These are phyloP conservation scores for Helianthus tuberosus DNA, from an alignment of 129 eudicot species.

Conservation along the genomic window DNA sequence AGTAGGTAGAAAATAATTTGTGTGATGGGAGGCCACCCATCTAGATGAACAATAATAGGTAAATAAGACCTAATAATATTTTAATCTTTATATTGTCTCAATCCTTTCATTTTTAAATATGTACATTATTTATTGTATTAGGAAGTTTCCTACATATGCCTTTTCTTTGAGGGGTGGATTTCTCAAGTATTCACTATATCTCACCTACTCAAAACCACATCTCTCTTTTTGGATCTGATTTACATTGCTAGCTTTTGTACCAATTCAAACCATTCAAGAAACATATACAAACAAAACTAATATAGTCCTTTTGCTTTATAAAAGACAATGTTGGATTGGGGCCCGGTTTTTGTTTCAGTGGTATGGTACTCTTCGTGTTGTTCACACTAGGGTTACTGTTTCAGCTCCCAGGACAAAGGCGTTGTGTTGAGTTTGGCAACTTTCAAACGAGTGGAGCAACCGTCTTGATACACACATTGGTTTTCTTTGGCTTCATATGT, in stretches of 20 bases:
- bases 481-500: conserved; percentile 59
- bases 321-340: conserved; percentile 58
- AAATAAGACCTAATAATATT: too few relatives aligned
- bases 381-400: conserved; percentile 71
- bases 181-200: too few relatives aligned
- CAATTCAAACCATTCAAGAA: not conserved
- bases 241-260: conserved; percentile 33
- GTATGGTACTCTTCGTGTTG: conserved; percentile 60
- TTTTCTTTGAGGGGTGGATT: too few relatives aligned
- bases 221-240: too few relatives aligned
- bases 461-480: conserved; percentile 50
- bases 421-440: conserved; percentile 65
- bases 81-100: too few relatives aligned
- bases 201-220: too few relatives aligned
- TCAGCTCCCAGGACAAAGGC: conserved; percentile 59
- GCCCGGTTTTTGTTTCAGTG: conserved; percentile 61
- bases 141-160: too few relatives aligned
- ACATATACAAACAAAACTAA: not conserved
- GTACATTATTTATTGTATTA: too few relatives aligned
- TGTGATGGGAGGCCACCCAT: too few relatives aligned
- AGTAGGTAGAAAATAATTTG: too few relatives aligned
- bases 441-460: conserved; percentile 67
- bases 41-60: too few relatives aligned
- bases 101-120: too few relatives aligned
- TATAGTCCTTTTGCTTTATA: not conserved